Base-by-base conservation (phyloP, 768 basidiomycete species). In the Rhodocollybia butyracea region DNA sequence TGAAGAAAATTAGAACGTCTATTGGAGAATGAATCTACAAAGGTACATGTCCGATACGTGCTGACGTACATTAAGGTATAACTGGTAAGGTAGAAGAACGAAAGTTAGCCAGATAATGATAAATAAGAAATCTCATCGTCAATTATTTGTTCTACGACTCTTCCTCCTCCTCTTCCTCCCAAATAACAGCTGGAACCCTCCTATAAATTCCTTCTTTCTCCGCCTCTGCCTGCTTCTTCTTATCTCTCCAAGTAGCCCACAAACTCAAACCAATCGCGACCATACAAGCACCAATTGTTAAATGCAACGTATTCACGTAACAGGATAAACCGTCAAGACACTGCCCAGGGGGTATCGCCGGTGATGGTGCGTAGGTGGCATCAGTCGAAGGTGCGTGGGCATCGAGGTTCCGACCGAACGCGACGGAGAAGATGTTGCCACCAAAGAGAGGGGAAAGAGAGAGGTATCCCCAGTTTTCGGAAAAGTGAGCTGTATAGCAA, bases 391-490 rank as follows among this genome's bases (percentile, higher is more conserved):
- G 30, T 52, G 73, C 81, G 60, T 95, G 89, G 3, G 85, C 76
- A 61, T 96, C 94, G 30, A 94, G 78, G 61, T 91, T 87, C 48
- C 73, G 76, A n/a, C n/a, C n/a, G n/a, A n/a, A n/a, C n/a, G n/a
- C n/a, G n/a, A n/a, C n/a, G n/a, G 90, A 92, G 68, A 92, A 89
- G 1, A 94, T 42, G 70, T 94, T 95, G 0, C 88, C 88, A 3
- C 86, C 89, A 7, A 86, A n/a, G 53, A 92, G 71, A 1, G 93
- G 91, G 1, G 88, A 80, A 46, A 91, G 70, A 22, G 82, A 81
- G 24, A 89, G 74, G 64, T 81, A 90, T 10, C 92, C 92, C 88
- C 87, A 92, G 69, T 94, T 94, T 71, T 94, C 87, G 1, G 85
- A 86, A 61, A 89, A 88, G 64, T 88, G 87, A 15, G 75, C 84